Base-by-base conservation (phyloP, 2,329 filamentous ascomycete genomes). In the Ustulina deusta region DNA sequence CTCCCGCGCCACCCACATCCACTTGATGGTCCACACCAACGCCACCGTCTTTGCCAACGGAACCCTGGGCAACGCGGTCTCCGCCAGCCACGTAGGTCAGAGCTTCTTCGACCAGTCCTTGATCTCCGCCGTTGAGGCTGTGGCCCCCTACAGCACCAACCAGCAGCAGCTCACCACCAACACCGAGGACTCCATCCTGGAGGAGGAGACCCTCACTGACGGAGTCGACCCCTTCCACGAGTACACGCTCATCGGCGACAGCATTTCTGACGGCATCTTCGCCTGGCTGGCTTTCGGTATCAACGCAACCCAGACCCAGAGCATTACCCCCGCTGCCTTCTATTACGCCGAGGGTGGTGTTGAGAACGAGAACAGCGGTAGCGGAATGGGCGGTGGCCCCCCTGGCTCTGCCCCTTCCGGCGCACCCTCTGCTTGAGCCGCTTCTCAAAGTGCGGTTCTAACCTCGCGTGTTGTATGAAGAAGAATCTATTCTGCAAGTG, bases 281-380 rank as follows among this genome's bases (percentile, higher is more conserved):
- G 40, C 65, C 13, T 68, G 61, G 65, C 27, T 68, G 11, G 55
- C 42, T 25, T 32, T 64, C 11, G 65, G 65, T 6, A 60, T 68
- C n/a, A 48, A 67, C 44, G n/a, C 46, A 15, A 65, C 64, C 52
- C 5, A 55, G 11, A 38, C 66, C 32, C 64, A 72, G 49, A 64
- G 59, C 20, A 71, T 80, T 11, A 73, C 54, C 32, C 75, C 78
- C 20, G 79, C 79, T 10, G 78, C 75, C 10, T 79, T 75, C n/a
- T 68, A 75, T 34, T 78, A 77, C 54, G 73, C 74, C 57, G 70
- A 74, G n/a, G 79, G 80, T 17, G 80, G 79, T 32, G 76, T 77
- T 6, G 70, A 68, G 0, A 79, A 78, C 63, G 63, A 66, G 34
- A 69, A 74, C 65, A 64, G 66, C 22, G 69, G 65, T 2, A 46